Evolutionary conservation across 2,329 filamentous ascomycete genomes (phyloP).

Genomic region (Arthrobotrys sinensis): DNA sequence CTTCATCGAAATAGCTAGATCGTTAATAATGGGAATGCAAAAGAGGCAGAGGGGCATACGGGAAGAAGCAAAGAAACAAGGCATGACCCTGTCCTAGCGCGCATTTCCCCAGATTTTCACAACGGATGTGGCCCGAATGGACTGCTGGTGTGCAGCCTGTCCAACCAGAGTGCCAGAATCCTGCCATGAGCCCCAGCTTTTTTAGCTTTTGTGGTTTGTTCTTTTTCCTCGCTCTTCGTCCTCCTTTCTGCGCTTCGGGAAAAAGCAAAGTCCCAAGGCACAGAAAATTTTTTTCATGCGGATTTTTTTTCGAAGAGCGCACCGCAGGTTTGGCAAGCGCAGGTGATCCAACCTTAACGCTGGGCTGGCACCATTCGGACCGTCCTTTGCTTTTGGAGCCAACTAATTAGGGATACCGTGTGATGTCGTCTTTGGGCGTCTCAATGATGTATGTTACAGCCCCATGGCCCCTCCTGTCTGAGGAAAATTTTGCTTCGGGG

Average conservation of each 20-base stretch:
- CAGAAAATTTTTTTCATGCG: constrained; percentile 53
- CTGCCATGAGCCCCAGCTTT: constrained; percentile 55
- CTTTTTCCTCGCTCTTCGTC: constrained; percentile 38
- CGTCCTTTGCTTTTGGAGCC: constrained; percentile 38
- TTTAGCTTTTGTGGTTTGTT: constrained; percentile 34
- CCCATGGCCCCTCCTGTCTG: constrained; percentile 16
- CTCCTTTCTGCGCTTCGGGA: constrained; percentile 42
- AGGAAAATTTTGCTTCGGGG: constrained; percentile 48
- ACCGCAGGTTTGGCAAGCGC: constrained; percentile 36
- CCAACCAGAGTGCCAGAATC: constrained; percentile 57
- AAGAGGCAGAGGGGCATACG: constrained; percentile 31
- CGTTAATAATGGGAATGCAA: constrained; percentile 59
- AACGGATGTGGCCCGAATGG: constrained; percentile 60
- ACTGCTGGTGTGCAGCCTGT: constrained; percentile 42
- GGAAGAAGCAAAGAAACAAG: constrained; percentile 56
- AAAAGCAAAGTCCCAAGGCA: constrained; percentile 51
- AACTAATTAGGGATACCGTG: constrained; percentile 34
- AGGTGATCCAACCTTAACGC: constrained; percentile 51
- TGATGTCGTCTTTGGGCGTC: constrained; percentile 57
- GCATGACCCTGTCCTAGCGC: constrained; percentile 59
- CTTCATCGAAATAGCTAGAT: constrained; percentile 51
- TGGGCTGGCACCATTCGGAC: constrained; percentile 25
- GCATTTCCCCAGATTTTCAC: constrained; percentile 61
- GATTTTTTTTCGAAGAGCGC: constrained; percentile 54
- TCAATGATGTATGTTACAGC: constrained; percentile 47